These are phyloP conservation scores for Emergomyces pasteurianus DNA, from an alignment of 2,329 filamentous ascomycete species.

Conservation along the genomic window DNA sequence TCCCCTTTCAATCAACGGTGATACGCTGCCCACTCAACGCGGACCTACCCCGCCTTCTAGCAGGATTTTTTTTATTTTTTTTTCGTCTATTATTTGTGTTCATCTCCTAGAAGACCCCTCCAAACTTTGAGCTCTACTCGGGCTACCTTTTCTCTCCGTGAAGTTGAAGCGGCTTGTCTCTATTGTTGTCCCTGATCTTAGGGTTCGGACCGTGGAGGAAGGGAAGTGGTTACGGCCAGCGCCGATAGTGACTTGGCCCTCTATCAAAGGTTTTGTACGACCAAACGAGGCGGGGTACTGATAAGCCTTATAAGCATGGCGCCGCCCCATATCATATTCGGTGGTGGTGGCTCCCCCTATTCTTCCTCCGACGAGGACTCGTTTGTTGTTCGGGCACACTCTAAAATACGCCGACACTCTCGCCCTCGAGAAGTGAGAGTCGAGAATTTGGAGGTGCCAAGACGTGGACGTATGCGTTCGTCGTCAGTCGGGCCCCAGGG, in stretches of 20 bases:
- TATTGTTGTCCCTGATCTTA: not conserved
- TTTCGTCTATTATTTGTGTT: not conserved
- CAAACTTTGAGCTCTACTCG: not conserved
- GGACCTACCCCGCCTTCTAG: not conserved
- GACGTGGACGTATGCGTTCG: not conserved
- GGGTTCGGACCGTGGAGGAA: not conserved
- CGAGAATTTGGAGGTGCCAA: not conserved
- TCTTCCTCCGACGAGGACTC: slow-evolving; percentile 1
- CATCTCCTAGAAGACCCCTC: not conserved
- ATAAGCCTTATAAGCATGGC: not conserved
- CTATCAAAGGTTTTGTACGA: not conserved
- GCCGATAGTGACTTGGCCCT: not conserved
- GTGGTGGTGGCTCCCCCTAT: not conserved
- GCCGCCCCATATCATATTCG: not conserved
- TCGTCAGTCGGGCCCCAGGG: not conserved
- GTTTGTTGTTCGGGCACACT: not conserved
- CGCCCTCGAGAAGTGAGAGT: not conserved
- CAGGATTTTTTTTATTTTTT: not conserved
- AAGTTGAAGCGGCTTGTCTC: not conserved
- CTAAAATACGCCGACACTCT: not conserved
- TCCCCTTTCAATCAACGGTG: not conserved
- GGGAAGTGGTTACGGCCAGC: not conserved
- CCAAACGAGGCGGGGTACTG: not conserved
- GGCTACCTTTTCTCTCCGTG: not conserved
- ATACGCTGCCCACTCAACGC: not conserved